Evolutionary conservation across 1,284 basidiomycete genomes (phyloP).

Genomic region (Ganoderma resinaceum): DNA sequence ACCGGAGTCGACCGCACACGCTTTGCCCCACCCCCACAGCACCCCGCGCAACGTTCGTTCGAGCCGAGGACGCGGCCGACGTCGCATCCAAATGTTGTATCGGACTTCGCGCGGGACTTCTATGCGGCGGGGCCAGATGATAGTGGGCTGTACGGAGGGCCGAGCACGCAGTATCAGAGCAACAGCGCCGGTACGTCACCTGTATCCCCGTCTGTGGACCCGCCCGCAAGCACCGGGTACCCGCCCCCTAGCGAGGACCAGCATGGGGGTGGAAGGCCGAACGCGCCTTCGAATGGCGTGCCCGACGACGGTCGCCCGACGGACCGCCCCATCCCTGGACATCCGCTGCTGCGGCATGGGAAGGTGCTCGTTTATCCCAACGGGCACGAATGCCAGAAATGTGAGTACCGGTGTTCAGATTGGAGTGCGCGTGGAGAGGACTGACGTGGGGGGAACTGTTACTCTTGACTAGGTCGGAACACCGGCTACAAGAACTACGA

Average conservation of each 20-base stretch:
- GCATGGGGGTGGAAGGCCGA: not conserved
- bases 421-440: not conserved
- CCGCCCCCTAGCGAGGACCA: conserved; percentile 33
- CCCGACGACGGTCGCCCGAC: conserved; percentile 67
- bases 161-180: conserved; percentile 34
- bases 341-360: conserved; percentile 65
- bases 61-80: conserved; percentile 21
- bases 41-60: not conserved
- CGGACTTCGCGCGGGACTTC: conserved; percentile 64
- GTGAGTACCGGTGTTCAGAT: conserved; percentile 28
- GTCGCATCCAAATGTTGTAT: conserved; percentile 33
- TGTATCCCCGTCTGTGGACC: conserved; percentile 23
- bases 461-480: conserved; percentile 60
- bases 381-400: conserved; percentile 65
- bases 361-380: conserved; percentile 71
- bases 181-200: conserved; percentile 27
- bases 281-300: conserved; percentile 8
- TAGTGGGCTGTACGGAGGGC: conserved; percentile 28
- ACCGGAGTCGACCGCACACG: conserved; percentile 6
- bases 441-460: conserved; percentile 6
- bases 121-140: conserved; percentile 51
- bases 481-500: conserved; percentile 75
- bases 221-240: conserved; percentile 9
- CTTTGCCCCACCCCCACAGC: not conserved
- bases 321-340: conserved; percentile 64